These are phyloP conservation scores for Pholiota microspora DNA, from an alignment of 768 basidiomycete species.

Conservation along the genomic window DNA sequence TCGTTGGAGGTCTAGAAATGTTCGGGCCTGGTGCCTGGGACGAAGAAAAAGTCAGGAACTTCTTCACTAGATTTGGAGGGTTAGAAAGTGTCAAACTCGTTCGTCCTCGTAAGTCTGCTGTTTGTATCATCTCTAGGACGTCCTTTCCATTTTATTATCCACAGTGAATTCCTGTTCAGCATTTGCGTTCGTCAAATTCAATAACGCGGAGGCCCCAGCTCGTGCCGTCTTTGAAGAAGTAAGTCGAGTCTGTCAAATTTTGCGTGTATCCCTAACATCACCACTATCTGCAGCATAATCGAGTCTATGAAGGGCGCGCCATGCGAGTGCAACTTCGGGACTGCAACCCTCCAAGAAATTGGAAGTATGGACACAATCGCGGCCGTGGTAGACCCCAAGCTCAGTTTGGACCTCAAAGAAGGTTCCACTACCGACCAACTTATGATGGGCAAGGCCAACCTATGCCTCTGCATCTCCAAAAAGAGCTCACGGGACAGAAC, in stretches of 20 bases:
- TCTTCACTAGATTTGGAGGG: slow-evolving; percentile 65
- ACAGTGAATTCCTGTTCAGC: slow-evolving; percentile 63
- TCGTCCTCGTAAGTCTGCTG: slow-evolving; percentile 49
- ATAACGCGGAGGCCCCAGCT: slow-evolving; percentile 60
- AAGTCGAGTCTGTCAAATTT: slow-evolving; percentile 1
- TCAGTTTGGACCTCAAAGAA: slow-evolving; percentile 26
- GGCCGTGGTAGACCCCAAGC: slow-evolving; percentile 40
- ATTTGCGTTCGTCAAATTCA: slow-evolving; percentile 78
- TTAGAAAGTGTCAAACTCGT: slow-evolving; percentile 67
- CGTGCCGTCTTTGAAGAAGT: slow-evolving; percentile 69
- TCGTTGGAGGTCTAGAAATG: slow-evolving; percentile 74
- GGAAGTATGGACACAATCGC: slow-evolving; percentile 36
- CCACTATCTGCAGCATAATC: slow-evolving; percentile 57
- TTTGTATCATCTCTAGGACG: background rate
- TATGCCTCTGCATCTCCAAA: background rate
- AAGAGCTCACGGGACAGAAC: background rate
- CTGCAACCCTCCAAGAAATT: slow-evolving; percentile 56
- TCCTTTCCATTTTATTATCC: background rate
- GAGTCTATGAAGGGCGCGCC: slow-evolving; percentile 62
- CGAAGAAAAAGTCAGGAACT: slow-evolving; percentile 53
- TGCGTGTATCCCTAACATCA: background rate
- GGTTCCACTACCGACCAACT: slow-evolving; percentile 17
- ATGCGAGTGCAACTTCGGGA: slow-evolving; percentile 78
- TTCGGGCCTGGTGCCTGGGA: slow-evolving; percentile 66
- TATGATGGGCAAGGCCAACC: slow-evolving; percentile 9